Base-by-base conservation (phyloP, 2,329 filamentous ascomycete species). In the Xylariaceae sp. region DNA sequence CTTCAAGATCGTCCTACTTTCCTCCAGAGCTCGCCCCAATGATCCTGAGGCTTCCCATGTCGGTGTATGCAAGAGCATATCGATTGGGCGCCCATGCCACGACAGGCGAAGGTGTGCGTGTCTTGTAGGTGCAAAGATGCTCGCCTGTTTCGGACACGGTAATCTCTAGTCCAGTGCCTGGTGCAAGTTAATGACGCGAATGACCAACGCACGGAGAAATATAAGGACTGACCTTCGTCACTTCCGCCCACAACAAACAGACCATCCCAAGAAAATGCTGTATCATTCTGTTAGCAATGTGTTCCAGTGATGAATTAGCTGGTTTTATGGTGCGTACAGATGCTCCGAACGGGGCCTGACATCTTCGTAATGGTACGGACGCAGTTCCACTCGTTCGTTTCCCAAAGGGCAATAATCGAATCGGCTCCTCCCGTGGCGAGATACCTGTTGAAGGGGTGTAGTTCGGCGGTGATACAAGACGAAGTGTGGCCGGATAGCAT, bases 181-280 rank as follows among this genome's bases (percentile, higher is more conserved):
- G 42, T 48, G 53, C 30, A 11, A 56, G 57, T 61, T 58, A 64
- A 68, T 44, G 65, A 63, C 23, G 47, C 56, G 45, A 51, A 60
- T 56, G 11, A 51, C 13, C 15, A 35, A 15, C 2, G 10, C 10
- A 11, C 15, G 18, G 10, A 51, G 30, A 23, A 17, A 11, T 15
- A 5, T 48, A 44, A 42, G 30, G 57, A 62, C 75, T 70, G 74
- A 78, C 84, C 87, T 74, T 91, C 88, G 57, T 91, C 88, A 59
- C 87, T 88, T 17, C 88, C 89, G 8, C 86, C 88, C 1, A 87
- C 84, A 23, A 92, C 76, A 69, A 87, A 93, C 68, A 83, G 86
- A 1, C 89, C 89, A 67, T 92, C 89, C 73, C 89, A 92, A 13
- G 84, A 88, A 71, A 92, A 93, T 69, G 87, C 86, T 84, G 50